Evolutionary conservation across 179 eudicot species (phyloP).

Genomic region (Pouteria campechiana): DNA sequence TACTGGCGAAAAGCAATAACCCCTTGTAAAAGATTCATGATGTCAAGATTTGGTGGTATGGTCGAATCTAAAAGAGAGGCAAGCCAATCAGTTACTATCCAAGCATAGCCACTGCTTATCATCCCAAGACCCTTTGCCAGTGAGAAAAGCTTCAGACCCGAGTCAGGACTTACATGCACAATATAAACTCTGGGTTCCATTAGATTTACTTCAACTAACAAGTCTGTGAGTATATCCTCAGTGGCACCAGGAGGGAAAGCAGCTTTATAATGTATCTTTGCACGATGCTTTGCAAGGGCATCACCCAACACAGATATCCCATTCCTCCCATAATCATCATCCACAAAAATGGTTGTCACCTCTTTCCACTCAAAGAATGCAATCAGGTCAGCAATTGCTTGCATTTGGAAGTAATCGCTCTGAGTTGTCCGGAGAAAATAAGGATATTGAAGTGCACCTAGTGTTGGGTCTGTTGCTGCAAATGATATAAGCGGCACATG

Average conservation of each 20-base stretch:
- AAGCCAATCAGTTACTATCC: slow-evolving; percentile 35
- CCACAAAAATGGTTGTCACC: slow-evolving; percentile 19
- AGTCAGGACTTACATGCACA: slow-evolving; percentile 21
- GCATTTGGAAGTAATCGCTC: slow-evolving; percentile 25
- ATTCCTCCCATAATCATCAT: slow-evolving; percentile 26
- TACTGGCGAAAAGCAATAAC: slow-evolving; percentile 16
- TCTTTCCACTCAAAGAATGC: slow-evolving; percentile 24
- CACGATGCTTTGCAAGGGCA: slow-evolving; percentile 11
- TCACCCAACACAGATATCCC: slow-evolving; percentile 17
- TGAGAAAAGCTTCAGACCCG: slow-evolving; percentile 6
- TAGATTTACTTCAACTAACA: slow-evolving; percentile 8
- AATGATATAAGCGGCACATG: slow-evolving; percentile 40
- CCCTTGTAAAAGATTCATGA: slow-evolving; percentile 9
- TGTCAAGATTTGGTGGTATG: slow-evolving; percentile 1
- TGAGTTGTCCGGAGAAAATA: slow-evolving; percentile 35
- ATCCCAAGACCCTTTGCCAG: slow-evolving; percentile 16
- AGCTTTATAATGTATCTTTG: slow-evolving; percentile 22
- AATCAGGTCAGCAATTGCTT: slow-evolving; percentile 23
- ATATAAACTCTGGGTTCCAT: slow-evolving; percentile 23
- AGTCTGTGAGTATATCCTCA: slow-evolving; percentile 4
- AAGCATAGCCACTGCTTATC: slow-evolving; percentile 20
- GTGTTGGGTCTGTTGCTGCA: slow-evolving; percentile 42
- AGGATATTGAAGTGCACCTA: slow-evolving; percentile 38
- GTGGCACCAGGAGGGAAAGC: slow-evolving; percentile 9
- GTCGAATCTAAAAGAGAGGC: slow-evolving; percentile 17